Base-by-base conservation (phyloP, 192 early-diverging fungal genomes). In the Umbelopsis isabellina region DNA sequence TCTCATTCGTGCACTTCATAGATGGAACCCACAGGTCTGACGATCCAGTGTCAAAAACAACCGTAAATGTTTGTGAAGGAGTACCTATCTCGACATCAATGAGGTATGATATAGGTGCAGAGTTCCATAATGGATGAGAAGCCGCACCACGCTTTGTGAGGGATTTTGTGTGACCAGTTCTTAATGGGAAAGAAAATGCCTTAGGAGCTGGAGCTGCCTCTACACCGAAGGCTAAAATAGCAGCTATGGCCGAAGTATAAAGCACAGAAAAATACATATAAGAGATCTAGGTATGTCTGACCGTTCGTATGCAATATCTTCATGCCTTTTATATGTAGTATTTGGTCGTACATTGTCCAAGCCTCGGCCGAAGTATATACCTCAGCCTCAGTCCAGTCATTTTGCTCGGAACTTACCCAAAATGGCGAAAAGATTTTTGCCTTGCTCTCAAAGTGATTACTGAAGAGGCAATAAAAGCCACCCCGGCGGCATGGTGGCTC, bases 11-110 rank as follows among this genome's bases (percentile, higher is more conserved):
- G 87, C 98, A 99, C 61, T 89, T 88, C 7, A 91, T 91, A 18
- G 94, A 96, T 10, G 97, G 97, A 46, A 99, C 93, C 97, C 97
- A 98, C 50, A 98, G 85, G 79, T 98, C 98, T 33, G 92, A 91
- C 37, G 91, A 95, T 21, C 96, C 97, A 2, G 97, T 97, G 79
- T 98, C 97, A 65, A 95, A 94, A 33, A 95, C 90, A 35, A 96
- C 94, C 58, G 88, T 90, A 83, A 98, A 97, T 13, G 82, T 90
- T 81, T 98, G 96, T 30, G 90, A 81, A 27, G 97, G 97, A 21
- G 93, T 93, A 5, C 93, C 95, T 50, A 96, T 67, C 23, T 81
- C 80, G 75, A 97, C 90, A 46, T 96, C 93, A n/a, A 78, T 70
- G 9, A 78, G 49, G 49, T 78, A 78, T 23, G 21, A 12, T 23